Percentiles rank a stretch among this genome's conserved stretches.
phyloP scores from a whole-genome alignment of 768 basidiomycete genomes.

The Clitopilus passeckerianus region DNA sequence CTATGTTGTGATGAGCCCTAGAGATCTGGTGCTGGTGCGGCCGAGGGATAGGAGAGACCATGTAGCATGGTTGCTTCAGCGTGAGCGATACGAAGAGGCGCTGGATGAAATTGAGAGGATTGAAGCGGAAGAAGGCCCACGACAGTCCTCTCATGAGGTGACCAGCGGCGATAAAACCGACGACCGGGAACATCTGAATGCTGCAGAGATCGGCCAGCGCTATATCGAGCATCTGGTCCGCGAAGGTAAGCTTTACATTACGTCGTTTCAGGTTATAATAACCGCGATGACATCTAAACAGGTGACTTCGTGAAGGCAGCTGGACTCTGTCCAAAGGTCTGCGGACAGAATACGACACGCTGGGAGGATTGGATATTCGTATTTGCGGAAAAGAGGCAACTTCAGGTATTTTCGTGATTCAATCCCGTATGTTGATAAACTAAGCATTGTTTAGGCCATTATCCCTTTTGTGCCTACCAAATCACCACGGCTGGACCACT shows the following conservation, averaged over 20 bases:
- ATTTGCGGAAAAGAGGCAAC: constrained; percentile 76
- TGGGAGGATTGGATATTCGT: constrained; percentile 97
- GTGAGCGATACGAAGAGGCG: constrained; percentile 84
- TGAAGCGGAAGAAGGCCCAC: constrained; percentile 20
- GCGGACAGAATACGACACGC: constrained; percentile 68
- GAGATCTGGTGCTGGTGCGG: constrained; percentile 82
- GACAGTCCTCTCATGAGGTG: constrained; percentile 12
- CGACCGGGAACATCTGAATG: constrained; percentile 37
- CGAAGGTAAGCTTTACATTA: constrained; percentile 50
- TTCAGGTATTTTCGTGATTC: constrained; percentile 47
- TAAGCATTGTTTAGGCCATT: constrained; percentile 50
- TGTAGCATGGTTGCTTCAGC: constrained; percentile 88
- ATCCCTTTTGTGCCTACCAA: constrained; percentile 88
- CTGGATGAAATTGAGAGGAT: constrained; percentile 74
- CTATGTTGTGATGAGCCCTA: constrained; percentile 84
- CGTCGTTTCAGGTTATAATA: neutral
- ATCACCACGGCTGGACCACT: constrained; percentile 69
- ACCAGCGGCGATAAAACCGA: constrained; percentile 14
- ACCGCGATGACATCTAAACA: constrained; percentile 8
- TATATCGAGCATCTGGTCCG: constrained; percentile 84
- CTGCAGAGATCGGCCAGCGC: constrained; percentile 72
- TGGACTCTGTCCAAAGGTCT: constrained; percentile 76
- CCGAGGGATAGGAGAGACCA: constrained; percentile 88
- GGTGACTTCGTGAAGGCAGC: constrained; percentile 76
- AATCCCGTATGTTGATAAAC: neutral